Evolutionary conservation across 164 flowering plant genomes (phyloP).

Genomic region (Litsea cubeba): DNA sequence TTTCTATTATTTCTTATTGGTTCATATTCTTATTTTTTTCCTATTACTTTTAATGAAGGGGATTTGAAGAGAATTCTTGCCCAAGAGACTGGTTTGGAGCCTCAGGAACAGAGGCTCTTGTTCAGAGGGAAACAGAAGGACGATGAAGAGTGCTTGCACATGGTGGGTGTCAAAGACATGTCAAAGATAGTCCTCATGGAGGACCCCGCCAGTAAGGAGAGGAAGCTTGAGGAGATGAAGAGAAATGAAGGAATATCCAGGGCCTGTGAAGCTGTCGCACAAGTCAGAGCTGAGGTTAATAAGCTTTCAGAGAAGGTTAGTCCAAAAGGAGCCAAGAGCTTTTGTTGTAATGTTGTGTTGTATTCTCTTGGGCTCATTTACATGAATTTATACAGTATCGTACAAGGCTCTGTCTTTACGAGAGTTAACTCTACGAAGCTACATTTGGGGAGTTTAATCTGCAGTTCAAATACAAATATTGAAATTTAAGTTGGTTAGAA

Average conservation of each 20-base stretch:
- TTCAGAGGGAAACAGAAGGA: constrained; percentile 60
- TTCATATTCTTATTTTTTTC: not conserved
- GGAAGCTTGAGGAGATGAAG: constrained; percentile 27
- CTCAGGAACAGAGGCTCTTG: constrained; percentile 44
- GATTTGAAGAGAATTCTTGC: constrained; percentile 45
- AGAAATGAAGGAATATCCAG: constrained; percentile 23
- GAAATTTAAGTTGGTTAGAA: too few species aligned
- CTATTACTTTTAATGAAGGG: constrained; percentile 26
- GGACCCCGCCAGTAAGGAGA: constrained; percentile 38
- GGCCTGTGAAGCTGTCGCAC: constrained; percentile 51
- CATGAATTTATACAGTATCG: too few species aligned
- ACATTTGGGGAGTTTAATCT: too few species aligned
- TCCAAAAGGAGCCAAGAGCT: not conserved
- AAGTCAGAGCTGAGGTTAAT: constrained; percentile 59
- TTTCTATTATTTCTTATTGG: too few species aligned
- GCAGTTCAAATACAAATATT: too few species aligned
- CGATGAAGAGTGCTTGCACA: constrained; percentile 40
- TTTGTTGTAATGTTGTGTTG: too few species aligned
- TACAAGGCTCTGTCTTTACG: too few species aligned
- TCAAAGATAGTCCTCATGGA: constrained; percentile 51
- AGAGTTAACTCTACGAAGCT: too few species aligned
- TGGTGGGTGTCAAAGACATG: constrained; percentile 49
- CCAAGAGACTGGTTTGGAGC: constrained; percentile 44
- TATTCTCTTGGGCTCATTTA: too few species aligned
- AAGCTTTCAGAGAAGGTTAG: constrained; percentile 59